Evolutionary conservation across 2,329 filamentous ascomycete genomes (phyloP).

Genomic region (Ceratocystis cacaofunesta): DNA sequence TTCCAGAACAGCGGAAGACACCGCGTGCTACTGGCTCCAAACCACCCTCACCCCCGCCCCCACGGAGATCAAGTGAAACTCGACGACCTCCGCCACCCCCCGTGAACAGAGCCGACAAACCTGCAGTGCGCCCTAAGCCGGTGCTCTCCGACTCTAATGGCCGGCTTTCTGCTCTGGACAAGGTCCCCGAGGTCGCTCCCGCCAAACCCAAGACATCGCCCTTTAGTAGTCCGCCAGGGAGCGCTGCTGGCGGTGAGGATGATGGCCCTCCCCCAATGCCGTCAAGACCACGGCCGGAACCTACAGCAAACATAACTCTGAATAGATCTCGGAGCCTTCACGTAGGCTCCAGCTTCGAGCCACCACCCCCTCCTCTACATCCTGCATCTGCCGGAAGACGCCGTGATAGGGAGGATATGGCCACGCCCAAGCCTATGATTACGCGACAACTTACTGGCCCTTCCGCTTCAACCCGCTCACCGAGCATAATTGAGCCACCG

Average conservation of each 20-base stretch:
- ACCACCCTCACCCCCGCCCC: slow-evolving; percentile 49
- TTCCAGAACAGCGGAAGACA: slow-evolving; percentile 33
- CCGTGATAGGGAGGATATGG: slow-evolving; percentile 11
- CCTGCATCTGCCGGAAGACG: slow-evolving; percentile 8
- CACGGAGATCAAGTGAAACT: slow-evolving; percentile 45
- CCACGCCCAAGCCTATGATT: slow-evolving; percentile 8
- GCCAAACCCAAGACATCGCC: slow-evolving; percentile 46
- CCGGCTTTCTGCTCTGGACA: slow-evolving; percentile 8
- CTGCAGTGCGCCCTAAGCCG: slow-evolving; percentile 23
- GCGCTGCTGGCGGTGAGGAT: slow-evolving; percentile 28
- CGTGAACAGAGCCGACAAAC: slow-evolving; percentile 66
- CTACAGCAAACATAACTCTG: slow-evolving; percentile 8
- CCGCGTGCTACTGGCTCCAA: slow-evolving; percentile 34
- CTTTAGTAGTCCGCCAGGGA: slow-evolving; percentile 74
- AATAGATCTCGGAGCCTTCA: slow-evolving; percentile 17
- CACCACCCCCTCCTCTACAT: slow-evolving; percentile 15
- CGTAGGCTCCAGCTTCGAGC: slow-evolving; percentile 14
- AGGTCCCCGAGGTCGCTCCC: slow-evolving; percentile 13
- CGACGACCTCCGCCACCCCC: slow-evolving; percentile 49
- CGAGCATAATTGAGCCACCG: slow-evolving; percentile 10
- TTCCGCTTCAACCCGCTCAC: slow-evolving; percentile 6
- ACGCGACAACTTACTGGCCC: slow-evolving; percentile 15
- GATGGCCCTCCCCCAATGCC: slow-evolving; percentile 23
- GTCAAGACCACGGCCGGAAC: slow-evolving; percentile 15
- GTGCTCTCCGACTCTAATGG: slow-evolving; percentile 22